phyloP scores from a whole-genome alignment of 75 land plant genomes.

The Chamaecyparis obtusa region DNA sequence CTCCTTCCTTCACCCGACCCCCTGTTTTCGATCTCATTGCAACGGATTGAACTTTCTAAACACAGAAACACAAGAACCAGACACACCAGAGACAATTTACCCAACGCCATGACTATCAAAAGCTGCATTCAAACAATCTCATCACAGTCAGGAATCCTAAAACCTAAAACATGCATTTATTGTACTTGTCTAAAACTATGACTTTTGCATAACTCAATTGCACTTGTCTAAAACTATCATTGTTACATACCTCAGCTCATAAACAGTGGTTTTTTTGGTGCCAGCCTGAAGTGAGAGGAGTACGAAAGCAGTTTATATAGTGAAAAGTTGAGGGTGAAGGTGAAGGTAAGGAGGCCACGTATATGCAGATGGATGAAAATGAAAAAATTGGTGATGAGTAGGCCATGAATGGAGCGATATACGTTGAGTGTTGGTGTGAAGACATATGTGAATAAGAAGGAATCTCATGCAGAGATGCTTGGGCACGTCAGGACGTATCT shows the following conservation, averaged over 20 bases:
- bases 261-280: neutral
- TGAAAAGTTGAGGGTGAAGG: neutral
- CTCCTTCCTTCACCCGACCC: neutral
- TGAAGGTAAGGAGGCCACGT: neutral
- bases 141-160: neutral
- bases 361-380: neutral
- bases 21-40: neutral
- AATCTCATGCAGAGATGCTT: conserved; percentile 1
- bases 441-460: neutral
- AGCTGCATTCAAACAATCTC: neutral
- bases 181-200: neutral
- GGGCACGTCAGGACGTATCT: neutral
- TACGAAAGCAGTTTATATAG: neutral
- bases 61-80: neutral
- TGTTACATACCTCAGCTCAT: no score
- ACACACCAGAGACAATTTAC: neutral
- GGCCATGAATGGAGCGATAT: no score
- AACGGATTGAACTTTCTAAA: no score
- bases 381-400: neutral
- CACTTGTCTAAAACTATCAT: no score
- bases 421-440: neutral
- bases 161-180: neutral
- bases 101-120: neutral
- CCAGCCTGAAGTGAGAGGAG: neutral
- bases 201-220: neutral